These are phyloP conservation scores for Posidonia oceanica DNA, from an alignment of 116 monocot genomes.

Conservation along the genomic window DNA sequence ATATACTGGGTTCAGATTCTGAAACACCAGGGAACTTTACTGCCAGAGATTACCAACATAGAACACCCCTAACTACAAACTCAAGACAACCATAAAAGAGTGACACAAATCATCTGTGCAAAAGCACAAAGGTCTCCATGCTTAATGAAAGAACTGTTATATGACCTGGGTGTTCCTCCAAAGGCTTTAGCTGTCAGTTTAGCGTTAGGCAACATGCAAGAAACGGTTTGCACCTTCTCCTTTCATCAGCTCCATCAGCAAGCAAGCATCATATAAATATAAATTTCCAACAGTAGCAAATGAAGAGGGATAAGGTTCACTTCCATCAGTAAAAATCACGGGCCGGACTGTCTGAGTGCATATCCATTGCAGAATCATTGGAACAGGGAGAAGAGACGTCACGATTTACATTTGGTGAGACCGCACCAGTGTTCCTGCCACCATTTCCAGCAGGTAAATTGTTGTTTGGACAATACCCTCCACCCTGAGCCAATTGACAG, in stretches of 20 bases:
- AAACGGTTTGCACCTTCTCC: conserved; percentile 1
- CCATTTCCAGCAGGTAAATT: conserved; percentile 16
- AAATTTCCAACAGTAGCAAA: not conserved
- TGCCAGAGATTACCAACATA: not conserved
- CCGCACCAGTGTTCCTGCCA: conserved; percentile 13
- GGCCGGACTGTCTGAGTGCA: conserved; percentile 32
- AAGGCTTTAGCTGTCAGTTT: not conserved
- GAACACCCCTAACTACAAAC: not conserved
- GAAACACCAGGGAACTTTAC: not conserved
- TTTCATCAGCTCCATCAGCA: not conserved
- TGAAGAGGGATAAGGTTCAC: not conserved
- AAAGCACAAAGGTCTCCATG: not conserved
- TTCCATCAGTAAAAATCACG: conserved; percentile 14
- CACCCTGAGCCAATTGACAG: conserved; percentile 35
- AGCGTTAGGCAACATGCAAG: not conserved
- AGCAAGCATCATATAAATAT: not conserved
- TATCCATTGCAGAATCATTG: conserved; percentile 58
- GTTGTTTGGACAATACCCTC: conserved; percentile 12
- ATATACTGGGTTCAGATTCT: not conserved
- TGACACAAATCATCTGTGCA: not conserved
- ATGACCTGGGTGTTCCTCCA: not conserved
- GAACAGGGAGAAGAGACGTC: conserved; percentile 24
- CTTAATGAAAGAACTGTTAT: not conserved
- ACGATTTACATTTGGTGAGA: conserved; percentile 11
- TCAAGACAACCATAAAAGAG: not conserved